These are phyloP conservation scores for Xylariaceae sp. DNA, from an alignment of 2,329 filamentous ascomycete species.

Conservation along the genomic window DNA sequence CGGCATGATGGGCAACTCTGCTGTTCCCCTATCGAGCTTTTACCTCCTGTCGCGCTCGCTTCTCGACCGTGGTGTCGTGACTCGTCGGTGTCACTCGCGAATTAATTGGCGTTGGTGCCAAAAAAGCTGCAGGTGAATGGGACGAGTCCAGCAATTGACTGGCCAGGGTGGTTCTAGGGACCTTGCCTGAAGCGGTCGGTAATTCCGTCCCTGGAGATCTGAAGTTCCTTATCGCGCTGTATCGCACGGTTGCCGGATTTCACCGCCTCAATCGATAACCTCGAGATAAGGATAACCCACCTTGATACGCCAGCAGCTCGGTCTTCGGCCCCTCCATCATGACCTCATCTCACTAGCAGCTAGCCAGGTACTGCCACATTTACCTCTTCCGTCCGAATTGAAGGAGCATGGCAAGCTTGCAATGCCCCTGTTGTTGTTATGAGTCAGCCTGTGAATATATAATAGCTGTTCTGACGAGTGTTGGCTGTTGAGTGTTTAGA, in stretches of 20 bases:
- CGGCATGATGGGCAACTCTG: conserved; percentile 22
- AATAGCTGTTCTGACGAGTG: too few species aligned
- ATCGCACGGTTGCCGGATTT: conserved; percentile 14
- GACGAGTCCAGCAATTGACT: neutral
- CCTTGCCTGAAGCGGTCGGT: neutral
- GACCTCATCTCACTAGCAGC: too few species aligned
- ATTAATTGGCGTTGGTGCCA: neutral
- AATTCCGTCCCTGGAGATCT: conserved; percentile 7
- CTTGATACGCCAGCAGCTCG: neutral
- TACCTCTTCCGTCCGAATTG: too few species aligned
- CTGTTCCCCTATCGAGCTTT: neutral
- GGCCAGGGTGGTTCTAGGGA: neutral
- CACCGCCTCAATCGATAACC: conserved; percentile 19
- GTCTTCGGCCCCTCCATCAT: neutral
- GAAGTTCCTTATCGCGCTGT: neutral
- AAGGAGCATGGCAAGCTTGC: too few species aligned
- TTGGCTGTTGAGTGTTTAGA: too few species aligned
- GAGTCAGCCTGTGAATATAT: too few species aligned
- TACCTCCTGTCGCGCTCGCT: neutral
- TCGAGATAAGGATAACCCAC: conserved; percentile 1
- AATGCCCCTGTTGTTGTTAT: too few species aligned
- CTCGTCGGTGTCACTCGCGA: conserved; percentile 2
- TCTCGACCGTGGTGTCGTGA: conserved; percentile 3
- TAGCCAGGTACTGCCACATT: too few species aligned
- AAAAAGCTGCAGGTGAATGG: neutral